Percentiles rank a stretch among this genome's conserved stretches.
phyloP scores from a whole-genome alignment of 2,329 filamentous ascomycete genomes.

The Neonectria hederae region DNA sequence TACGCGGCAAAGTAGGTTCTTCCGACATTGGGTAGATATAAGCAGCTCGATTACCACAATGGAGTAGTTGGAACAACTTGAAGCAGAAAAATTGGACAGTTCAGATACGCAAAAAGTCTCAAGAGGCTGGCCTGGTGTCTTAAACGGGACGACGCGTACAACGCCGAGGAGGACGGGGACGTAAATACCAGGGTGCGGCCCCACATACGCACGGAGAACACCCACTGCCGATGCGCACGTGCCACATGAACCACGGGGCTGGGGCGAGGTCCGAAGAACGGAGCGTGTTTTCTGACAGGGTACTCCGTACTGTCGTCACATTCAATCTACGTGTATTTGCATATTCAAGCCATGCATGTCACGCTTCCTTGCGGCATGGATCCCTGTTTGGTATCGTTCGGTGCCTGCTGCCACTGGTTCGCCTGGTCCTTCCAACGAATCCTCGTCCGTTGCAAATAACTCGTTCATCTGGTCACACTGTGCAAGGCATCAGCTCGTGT shows the following conservation, averaged over 20 bases:
- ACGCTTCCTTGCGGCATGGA: not conserved
- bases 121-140: conserved; percentile 8
- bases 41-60: not conserved
- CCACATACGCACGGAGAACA: conserved; percentile 33
- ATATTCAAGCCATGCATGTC: not conserved
- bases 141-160: conserved; percentile 24
- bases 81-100: not conserved
- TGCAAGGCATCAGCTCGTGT: conserved; percentile 15
- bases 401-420: conserved; percentile 1
- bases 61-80: not conserved
- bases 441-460: not conserved
- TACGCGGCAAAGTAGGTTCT: conserved; percentile 53
- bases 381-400: conserved; percentile 2
- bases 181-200: conserved; percentile 36
- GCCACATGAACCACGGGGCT: conserved; percentile 31
- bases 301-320: not conserved
- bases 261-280: conserved; percentile 16
- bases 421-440: not conserved
- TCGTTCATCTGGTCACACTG: not conserved
- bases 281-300: not conserved
- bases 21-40: conserved; percentile 47
- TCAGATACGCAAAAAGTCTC: conserved; percentile 3
- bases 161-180: conserved; percentile 35
- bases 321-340: conserved; percentile 9
- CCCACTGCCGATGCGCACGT: conserved; percentile 37